Evolutionary conservation across 768 basidiomycete species (phyloP).

Genomic region (Termitomyces heimii): DNA sequence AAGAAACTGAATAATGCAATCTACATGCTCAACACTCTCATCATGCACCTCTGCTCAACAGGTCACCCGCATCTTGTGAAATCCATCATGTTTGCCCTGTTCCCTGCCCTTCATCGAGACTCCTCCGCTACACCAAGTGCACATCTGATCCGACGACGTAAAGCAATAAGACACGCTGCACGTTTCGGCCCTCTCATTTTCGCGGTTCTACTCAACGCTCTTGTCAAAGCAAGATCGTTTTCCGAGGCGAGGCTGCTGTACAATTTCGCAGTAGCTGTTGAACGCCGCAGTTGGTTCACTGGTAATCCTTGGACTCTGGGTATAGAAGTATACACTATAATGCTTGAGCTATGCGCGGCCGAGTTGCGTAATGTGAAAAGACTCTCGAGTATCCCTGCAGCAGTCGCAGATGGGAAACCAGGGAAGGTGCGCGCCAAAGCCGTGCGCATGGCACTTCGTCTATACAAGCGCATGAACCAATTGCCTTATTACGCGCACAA

Average conservation of each 20-base stretch:
- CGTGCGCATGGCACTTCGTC: constrained; percentile 7
- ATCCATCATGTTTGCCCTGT: constrained; percentile 41
- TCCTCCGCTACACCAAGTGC: constrained; percentile 16
- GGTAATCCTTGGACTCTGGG: constrained; percentile 58
- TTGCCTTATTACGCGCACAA: neutral
- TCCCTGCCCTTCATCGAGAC: constrained; percentile 43
- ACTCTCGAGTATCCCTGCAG: constrained; percentile 16
- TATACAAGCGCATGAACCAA: constrained; percentile 1
- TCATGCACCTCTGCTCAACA: constrained; percentile 44
- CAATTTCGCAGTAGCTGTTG: constrained; percentile 53
- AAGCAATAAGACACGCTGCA: constrained; percentile 35
- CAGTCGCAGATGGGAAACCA: neutral
- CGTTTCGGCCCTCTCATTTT: constrained; percentile 57
- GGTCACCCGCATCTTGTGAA: constrained; percentile 41
- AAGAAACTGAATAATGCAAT: constrained; percentile 26
- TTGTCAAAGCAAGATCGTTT: constrained; percentile 50
- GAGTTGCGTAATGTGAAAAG: constrained; percentile 21
- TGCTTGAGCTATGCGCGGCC: constrained; percentile 55
- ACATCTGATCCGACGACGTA: constrained; percentile 20
- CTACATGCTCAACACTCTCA: constrained; percentile 45
- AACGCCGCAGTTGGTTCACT: constrained; percentile 44
- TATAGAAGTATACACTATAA: constrained; percentile 63
- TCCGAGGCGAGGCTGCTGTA: constrained; percentile 53
- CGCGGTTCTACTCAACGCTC: constrained; percentile 50
- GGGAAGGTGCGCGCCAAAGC: neutral